Evolutionary conservation across 2,329 filamentous ascomycete genomes (phyloP).

Genomic region (Fusarium devonianum): DNA sequence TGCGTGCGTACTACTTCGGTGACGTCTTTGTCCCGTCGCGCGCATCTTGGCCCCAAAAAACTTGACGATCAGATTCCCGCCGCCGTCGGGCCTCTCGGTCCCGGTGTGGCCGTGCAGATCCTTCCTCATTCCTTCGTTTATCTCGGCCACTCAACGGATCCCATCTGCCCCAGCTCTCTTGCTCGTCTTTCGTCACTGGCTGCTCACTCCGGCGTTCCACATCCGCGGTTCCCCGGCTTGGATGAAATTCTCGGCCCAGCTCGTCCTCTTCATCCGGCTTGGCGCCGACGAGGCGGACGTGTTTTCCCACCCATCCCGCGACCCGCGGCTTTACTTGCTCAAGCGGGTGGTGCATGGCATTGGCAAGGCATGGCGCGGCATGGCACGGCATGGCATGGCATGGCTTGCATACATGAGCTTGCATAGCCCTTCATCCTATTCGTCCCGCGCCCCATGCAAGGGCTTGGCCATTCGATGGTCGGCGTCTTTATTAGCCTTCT

Average conservation of each 20-base stretch:
- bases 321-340: not conserved
- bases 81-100: not conserved
- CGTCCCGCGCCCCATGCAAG: conserved; percentile 26
- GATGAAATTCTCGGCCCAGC: conserved; percentile 20
- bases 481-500: no score
- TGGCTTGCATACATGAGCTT: conserved; percentile 27
- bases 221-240: conserved; percentile 28
- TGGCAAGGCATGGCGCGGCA: not conserved
- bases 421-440: conserved; percentile 31
- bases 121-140: no score
- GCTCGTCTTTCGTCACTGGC: conserved; percentile 36
- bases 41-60: conserved; percentile 9
- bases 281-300: conserved; percentile 19
- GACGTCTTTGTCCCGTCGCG: conserved; percentile 28
- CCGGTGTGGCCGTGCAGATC: no score
- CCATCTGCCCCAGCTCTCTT: conserved; percentile 8
- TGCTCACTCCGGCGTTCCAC: conserved; percentile 19
- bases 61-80: not conserved
- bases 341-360: not conserved
- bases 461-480: conserved; percentile 15
- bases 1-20: no score
- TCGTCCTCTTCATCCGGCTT: conserved; percentile 26
- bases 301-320: conserved; percentile 1
- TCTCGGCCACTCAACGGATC: not conserved
- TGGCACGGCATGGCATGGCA: no score